phyloP scores from a whole-genome alignment of 257 asterid genomes.

The Euphrasia confusa region DNA sequence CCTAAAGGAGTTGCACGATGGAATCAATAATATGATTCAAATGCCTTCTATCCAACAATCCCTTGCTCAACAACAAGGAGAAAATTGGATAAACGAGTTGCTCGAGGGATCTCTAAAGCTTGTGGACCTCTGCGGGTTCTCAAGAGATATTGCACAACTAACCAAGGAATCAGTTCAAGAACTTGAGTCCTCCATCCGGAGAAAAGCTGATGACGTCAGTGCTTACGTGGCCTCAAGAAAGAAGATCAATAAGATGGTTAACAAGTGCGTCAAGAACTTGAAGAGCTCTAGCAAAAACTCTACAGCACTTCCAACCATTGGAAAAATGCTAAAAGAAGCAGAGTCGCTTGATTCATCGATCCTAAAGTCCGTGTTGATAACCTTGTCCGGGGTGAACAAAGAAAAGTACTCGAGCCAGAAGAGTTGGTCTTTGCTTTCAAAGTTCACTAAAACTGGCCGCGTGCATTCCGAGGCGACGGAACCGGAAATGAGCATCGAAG shows the following conservation, averaged over 20 bases:
- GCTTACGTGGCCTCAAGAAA: conserved; percentile 27
- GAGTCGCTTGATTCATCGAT: conserved; percentile 20
- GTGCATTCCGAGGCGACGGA: conserved; percentile 6
- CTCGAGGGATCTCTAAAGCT: conserved; percentile 33
- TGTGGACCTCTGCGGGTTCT: conserved; percentile 29
- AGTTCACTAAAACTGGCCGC: conserved; percentile 3
- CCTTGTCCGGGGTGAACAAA: conserved; percentile 20
- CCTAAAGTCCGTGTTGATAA: conserved; percentile 23
- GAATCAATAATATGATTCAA: conserved; percentile 30
- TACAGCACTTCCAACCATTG: not conserved
- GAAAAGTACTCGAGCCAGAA: conserved; percentile 21
- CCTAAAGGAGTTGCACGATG: conserved; percentile 34
- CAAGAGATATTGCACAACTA: conserved; percentile 21
- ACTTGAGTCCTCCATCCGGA: conserved; percentile 35
- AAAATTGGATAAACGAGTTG: conserved; percentile 27
- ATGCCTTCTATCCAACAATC: conserved; percentile 36
- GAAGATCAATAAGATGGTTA: conserved; percentile 23
- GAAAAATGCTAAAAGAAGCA: conserved; percentile 20
- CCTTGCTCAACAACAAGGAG: conserved; percentile 11
- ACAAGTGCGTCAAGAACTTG: conserved; percentile 22
- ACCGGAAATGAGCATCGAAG: not conserved
- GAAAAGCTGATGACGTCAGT: conserved; percentile 24
- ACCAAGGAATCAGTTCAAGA: conserved; percentile 28
- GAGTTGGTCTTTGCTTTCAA: no score
- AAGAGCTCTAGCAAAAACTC: conserved; percentile 1